Conservation (phyloP, 306 rosid genomes). For the Acacia acuminata region DNA sequence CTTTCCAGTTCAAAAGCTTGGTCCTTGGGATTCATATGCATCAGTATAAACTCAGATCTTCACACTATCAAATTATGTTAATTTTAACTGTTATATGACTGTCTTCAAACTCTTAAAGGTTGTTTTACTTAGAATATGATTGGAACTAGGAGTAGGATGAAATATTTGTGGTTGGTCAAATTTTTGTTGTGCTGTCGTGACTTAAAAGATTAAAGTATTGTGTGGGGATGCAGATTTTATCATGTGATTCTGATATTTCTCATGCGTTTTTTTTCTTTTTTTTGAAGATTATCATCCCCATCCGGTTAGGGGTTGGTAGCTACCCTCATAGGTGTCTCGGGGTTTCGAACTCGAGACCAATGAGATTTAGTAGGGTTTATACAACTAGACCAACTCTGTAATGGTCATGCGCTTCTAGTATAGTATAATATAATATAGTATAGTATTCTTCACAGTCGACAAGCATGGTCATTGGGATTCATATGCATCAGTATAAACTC, state of each 20-base stretch:
- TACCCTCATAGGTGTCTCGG: too few species aligned
- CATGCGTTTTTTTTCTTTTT: too few species aligned
- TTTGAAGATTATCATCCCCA: too few species aligned
- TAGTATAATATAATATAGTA: too few species aligned
- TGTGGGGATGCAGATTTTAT: conserved; percentile 51
- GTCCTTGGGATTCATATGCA: background rate
- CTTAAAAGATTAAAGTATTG: background rate
- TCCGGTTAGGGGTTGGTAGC: too few species aligned
- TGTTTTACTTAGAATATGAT: background rate
- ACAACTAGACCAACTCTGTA: background rate
- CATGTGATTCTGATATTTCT: too few species aligned
- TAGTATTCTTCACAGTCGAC: background rate
- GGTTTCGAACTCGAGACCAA: too few species aligned
- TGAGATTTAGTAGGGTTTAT: too few species aligned
- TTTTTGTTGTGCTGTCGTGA: background rate
- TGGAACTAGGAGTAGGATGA: background rate
- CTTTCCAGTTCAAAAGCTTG: background rate
- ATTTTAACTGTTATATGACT: background rate
- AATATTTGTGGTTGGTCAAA: background rate
- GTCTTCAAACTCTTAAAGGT: background rate
- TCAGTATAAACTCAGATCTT: background rate
- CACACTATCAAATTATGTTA: background rate
- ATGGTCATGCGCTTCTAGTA: too few species aligned
- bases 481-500: background rate
- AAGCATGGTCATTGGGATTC: background rate